Percentiles rank a stretch among this genome's conserved stretches.
Conservation (phyloP, 1,284 basidiomycete genomes). For the Butyriboletus appendiculatus region DNA sequence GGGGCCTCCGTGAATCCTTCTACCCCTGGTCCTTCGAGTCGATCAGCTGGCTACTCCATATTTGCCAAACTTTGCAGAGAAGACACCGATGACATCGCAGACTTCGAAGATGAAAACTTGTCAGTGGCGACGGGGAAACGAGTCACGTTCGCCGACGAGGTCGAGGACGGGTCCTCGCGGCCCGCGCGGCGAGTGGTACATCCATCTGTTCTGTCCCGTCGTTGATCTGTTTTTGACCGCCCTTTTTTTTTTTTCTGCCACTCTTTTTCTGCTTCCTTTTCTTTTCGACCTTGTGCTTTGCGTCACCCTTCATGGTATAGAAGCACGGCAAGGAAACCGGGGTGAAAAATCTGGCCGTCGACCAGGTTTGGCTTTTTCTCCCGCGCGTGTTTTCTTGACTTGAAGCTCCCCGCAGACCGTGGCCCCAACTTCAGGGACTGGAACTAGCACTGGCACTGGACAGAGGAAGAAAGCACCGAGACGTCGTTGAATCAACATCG, state of each 20-base stretch:
- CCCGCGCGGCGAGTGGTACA: conserved; percentile 32
- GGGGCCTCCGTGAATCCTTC: conserved; percentile 14
- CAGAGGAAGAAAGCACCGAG: conserved; percentile 26
- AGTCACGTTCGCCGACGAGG: conserved; percentile 26
- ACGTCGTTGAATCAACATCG: conserved; percentile 23
- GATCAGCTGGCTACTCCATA: conserved; percentile 22
- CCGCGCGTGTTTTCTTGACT: neutral
- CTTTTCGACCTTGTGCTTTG: neutral
- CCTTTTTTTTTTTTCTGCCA: neutral
- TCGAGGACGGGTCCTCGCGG: conserved; percentile 21
- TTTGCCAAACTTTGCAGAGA: conserved; percentile 29
- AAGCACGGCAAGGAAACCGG: conserved; percentile 24
- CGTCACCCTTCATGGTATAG: conserved; percentile 10
- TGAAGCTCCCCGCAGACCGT: conserved; percentile 4
- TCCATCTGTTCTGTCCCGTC: conserved; percentile 1
- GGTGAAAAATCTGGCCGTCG: conserved; percentile 13
- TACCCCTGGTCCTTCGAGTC: conserved; percentile 16
- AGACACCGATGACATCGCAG: conserved; percentile 33
- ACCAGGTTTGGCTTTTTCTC: conserved; percentile 26
- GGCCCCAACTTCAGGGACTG: conserved; percentile 3
- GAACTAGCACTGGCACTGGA: neutral
- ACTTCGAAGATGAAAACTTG: conserved; percentile 22
- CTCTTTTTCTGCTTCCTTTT: neutral
- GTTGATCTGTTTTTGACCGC: conserved; percentile 3
- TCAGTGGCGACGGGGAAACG: conserved; percentile 27